Conservation (phyloP, 495 filamentous ascomycete genomes). For the Penicillium lagena region DNA sequence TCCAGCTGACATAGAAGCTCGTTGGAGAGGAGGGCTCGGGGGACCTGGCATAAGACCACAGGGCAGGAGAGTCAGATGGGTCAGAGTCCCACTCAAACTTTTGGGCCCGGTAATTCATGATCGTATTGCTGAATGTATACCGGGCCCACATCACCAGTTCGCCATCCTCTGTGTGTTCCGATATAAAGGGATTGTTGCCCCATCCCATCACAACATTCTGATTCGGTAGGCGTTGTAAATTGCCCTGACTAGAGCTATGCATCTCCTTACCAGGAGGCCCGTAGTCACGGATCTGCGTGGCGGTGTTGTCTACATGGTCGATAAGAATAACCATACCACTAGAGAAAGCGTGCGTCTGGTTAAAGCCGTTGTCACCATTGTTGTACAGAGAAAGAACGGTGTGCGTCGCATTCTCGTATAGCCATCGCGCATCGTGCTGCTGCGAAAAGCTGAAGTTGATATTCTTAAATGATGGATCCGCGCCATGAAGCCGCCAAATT, state of each 20-base stretch:
- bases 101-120: conserved; percentile 41
- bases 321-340: conserved; percentile 53
- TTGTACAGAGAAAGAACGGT: conserved; percentile 49
- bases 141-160: conserved; percentile 42
- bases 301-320: conserved; percentile 46
- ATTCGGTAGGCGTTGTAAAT: conserved; percentile 50
- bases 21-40: conserved; percentile 21
- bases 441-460: conserved; percentile 52
- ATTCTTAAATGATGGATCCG: conserved; percentile 39
- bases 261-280: conserved; percentile 34
- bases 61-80: conserved; percentile 37
- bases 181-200: conserved; percentile 53
- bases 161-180: conserved; percentile 51
- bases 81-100: conserved; percentile 40
- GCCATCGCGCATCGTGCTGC: conserved; percentile 57
- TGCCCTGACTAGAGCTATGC: conserved; percentile 54
- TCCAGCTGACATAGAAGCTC: conserved; percentile 43
- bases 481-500: conserved; percentile 51
- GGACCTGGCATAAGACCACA: conserved; percentile 34
- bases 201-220: conserved; percentile 55
- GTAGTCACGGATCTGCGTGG: conserved; percentile 40
- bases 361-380: conserved; percentile 47
- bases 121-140: conserved; percentile 17
- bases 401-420: conserved; percentile 44
- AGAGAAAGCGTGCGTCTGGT: conserved; percentile 40